Conservation (phyloP, 73 alveolate genomes). For the Symbiodinium pilosum region DNA sequence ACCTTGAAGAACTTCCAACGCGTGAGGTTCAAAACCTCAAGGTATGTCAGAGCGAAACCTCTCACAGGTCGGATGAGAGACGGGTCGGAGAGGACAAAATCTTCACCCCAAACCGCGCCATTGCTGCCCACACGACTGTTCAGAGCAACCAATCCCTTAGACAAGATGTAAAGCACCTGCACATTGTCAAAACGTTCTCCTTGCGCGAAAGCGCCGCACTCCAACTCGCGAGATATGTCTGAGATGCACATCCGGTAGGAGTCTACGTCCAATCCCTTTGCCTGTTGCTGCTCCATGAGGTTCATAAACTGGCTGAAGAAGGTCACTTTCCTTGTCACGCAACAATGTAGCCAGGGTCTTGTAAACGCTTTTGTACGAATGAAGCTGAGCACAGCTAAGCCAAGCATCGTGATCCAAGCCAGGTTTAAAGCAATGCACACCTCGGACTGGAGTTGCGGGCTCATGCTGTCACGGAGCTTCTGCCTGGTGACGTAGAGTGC, state of each 20-base stretch:
- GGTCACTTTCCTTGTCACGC: constrained; percentile 10
- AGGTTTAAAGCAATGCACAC: constrained; percentile 76
- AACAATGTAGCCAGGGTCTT: too few species aligned
- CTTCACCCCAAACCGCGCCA: constrained; percentile 87
- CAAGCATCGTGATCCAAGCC: constrained; percentile 38
- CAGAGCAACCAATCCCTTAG: constrained; percentile 57
- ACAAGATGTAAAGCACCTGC: constrained; percentile 38
- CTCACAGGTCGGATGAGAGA: constrained; percentile 68
- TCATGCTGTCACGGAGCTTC: constrained; percentile 71
- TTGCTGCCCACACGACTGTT: constrained; percentile 59
- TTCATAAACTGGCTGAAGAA: constrained; percentile 56
- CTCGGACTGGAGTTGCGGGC: constrained; percentile 90
- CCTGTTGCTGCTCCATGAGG: constrained; percentile 52
- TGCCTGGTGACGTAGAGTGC: constrained; percentile 77
- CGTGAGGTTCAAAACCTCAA: constrained; percentile 53
- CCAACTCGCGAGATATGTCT: constrained; percentile 49
- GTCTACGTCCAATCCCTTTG: constrained; percentile 35
- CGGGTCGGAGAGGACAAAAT: constrained; percentile 36
- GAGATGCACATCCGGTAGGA: constrained; percentile 62
- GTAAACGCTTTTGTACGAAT: too few species aligned
- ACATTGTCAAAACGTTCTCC: constrained; percentile 34
- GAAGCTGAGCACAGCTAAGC: too few species aligned
- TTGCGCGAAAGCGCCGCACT: constrained; percentile 68
- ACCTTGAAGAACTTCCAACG: constrained; percentile 47
- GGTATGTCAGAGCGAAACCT: constrained; percentile 82